phyloP scores from a whole-genome alignment of 2,329 filamentous ascomycete species.

The Sarocladium oryzae region DNA sequence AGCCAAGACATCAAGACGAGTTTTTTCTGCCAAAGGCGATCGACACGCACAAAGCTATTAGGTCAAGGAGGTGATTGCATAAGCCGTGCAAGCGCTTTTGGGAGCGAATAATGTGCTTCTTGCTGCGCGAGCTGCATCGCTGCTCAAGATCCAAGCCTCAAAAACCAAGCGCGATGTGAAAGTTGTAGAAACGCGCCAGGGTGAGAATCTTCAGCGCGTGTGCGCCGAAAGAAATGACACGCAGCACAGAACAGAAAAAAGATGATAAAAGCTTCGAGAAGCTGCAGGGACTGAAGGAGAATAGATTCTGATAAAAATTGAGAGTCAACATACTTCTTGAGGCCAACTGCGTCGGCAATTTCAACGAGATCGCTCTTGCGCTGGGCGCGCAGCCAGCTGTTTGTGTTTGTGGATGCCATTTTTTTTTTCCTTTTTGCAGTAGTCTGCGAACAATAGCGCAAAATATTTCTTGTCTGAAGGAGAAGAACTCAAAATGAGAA shows the following conservation, averaged over 20 bases:
- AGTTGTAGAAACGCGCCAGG: neutral
- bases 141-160: too few relatives aligned
- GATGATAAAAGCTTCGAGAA: neutral
- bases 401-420: slow-evolving; percentile 31
- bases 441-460: neutral
- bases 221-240: neutral
- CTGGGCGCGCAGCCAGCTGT: slow-evolving; percentile 73
- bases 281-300: neutral
- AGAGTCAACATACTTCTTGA: slow-evolving; percentile 60
- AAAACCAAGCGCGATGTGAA: neutral
- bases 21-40: too few relatives aligned
- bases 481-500: neutral
- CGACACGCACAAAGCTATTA: too few relatives aligned
- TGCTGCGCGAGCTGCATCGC: too few relatives aligned
- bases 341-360: slow-evolving; percentile 63
- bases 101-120: too few relatives aligned
- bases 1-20: neutral
- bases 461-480: neutral
- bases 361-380: slow-evolving; percentile 75
- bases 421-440: slow-evolving; percentile 7
- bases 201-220: slow-evolving; percentile 3
- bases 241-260: neutral
- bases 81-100: too few relatives aligned
- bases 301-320: slow-evolving; percentile 11
- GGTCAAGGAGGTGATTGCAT: too few relatives aligned